Conservation (phyloP, 139 green algal species). For the Monoraphidium neglectum region DNA sequence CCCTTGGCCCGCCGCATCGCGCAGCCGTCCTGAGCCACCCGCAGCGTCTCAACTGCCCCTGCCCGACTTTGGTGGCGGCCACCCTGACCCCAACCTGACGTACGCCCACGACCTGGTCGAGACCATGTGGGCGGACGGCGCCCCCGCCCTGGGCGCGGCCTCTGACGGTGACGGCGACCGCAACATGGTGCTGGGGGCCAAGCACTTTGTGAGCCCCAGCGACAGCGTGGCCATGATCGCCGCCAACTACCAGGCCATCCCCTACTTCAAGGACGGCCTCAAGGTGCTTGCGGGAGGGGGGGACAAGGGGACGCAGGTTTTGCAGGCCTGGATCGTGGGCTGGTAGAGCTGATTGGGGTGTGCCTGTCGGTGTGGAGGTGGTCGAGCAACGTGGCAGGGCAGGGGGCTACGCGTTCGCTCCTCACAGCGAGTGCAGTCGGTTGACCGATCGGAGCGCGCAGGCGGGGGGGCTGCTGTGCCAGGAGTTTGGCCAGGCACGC, state of each 20-base stretch:
- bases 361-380: too few species aligned
- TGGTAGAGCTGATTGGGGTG: too few species aligned
- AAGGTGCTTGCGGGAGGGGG: conserved; percentile 66
- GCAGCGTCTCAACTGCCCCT: conserved; percentile 68
- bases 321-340: too few species aligned
- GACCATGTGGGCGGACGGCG: conserved; percentile 78
- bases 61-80: conserved; percentile 94
- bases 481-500: too few species aligned
- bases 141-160: conserved; percentile 84
- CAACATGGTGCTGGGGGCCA: conserved; percentile 98
- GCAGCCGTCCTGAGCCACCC: conserved; percentile 54
- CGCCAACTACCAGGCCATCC: conserved; percentile 95
- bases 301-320: too few species aligned
- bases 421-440: too few species aligned
- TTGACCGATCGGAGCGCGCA: too few species aligned
- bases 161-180: conserved; percentile 96
- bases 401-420: too few species aligned
- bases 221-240: conserved; percentile 99
- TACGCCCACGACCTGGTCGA: conserved; percentile 98
- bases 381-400: too few species aligned
- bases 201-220: conserved; percentile 97
- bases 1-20: too few species aligned
- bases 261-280: conserved; percentile 96
- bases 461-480: too few species aligned
- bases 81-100: conserved; percentile 99